phyloP scores from a whole-genome alignment of 2,329 filamentous ascomycete genomes.

The Colletotrichum abscissum region DNA sequence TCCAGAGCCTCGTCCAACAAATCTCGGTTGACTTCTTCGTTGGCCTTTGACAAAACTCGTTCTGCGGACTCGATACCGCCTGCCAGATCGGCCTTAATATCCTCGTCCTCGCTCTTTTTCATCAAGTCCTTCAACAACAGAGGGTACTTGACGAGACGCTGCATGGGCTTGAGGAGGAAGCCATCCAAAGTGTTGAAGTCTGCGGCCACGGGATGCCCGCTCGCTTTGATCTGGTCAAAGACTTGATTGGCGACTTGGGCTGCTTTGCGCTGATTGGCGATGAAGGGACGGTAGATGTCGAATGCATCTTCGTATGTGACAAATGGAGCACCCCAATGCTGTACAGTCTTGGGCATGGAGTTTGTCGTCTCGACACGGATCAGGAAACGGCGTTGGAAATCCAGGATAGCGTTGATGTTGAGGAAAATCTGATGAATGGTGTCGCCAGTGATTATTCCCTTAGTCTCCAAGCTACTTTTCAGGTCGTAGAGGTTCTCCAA shows the following conservation, averaged over 20 bases:
- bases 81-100: constrained; percentile 77
- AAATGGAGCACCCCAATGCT: constrained; percentile 97
- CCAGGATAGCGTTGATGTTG: constrained; percentile 93
- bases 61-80: constrained; percentile 85
- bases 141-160: constrained; percentile 94
- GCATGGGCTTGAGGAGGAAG: constrained; percentile 96
- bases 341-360: constrained; percentile 77
- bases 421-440: constrained; percentile 94
- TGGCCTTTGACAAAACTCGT: constrained; percentile 84
- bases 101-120: constrained; percentile 84
- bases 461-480: constrained; percentile 90
- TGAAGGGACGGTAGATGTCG: constrained; percentile 95
- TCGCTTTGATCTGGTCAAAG: constrained; percentile 86
- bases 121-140: constrained; percentile 88
- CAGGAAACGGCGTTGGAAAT: constrained; percentile 94
- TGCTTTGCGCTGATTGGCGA: constrained; percentile 94
- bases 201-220: constrained; percentile 82
- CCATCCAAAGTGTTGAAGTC: constrained; percentile 90
- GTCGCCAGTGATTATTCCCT: constrained; percentile 88
- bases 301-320: constrained; percentile 87
- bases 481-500: constrained; percentile 92
- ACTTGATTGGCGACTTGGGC: constrained; percentile 85
- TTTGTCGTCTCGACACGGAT: constrained; percentile 98
- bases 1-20: constrained; percentile 85
- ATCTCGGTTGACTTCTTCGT: constrained; percentile 90